Conservation (phyloP, 805 yeast species). For the Yarrowia sp. region DNA sequence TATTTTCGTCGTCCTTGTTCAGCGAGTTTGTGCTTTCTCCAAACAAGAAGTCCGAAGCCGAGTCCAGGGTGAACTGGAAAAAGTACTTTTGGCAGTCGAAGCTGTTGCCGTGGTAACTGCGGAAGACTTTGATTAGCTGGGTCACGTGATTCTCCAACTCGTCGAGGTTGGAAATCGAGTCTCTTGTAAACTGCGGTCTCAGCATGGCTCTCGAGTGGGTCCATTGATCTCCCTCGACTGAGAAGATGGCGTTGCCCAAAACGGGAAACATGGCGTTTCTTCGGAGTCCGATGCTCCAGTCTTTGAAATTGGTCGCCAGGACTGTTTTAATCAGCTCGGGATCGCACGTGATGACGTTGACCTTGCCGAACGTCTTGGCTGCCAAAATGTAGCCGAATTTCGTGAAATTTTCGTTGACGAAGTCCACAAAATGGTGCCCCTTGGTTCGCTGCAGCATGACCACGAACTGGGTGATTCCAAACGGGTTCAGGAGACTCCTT, state of each 20-base stretch:
- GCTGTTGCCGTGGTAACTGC: conserved; percentile 4
- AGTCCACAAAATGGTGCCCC: conserved; percentile 1
- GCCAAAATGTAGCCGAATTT: neutral
- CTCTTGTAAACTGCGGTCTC: conserved; percentile 48
- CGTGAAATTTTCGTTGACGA: neutral
- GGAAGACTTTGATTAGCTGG: conserved; percentile 41
- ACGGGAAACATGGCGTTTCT: conserved; percentile 40
- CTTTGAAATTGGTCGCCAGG: conserved; percentile 46
- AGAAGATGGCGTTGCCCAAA: conserved; percentile 48
- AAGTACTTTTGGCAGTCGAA: conserved; percentile 17
- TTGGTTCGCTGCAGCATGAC: neutral
- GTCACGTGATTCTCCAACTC: conserved; percentile 45
- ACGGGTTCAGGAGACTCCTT: neutral
- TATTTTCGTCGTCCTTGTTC: neutral
- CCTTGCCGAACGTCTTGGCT: neutral
- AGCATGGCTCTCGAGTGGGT: conserved; percentile 48
- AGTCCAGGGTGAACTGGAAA: conserved; percentile 38
- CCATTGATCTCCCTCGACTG: conserved; percentile 48
- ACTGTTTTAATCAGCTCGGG: conserved; percentile 47
- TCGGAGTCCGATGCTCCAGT: conserved; percentile 47
- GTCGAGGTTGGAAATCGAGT: conserved; percentile 45
- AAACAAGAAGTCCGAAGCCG: conserved; percentile 38
- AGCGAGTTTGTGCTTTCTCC: conserved; percentile 33
- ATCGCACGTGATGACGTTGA: conserved; percentile 43
- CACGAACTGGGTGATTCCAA: neutral